These are phyloP conservation scores for Linum lewisii DNA, from an alignment of 345 rosid species.

Conservation along the genomic window DNA sequence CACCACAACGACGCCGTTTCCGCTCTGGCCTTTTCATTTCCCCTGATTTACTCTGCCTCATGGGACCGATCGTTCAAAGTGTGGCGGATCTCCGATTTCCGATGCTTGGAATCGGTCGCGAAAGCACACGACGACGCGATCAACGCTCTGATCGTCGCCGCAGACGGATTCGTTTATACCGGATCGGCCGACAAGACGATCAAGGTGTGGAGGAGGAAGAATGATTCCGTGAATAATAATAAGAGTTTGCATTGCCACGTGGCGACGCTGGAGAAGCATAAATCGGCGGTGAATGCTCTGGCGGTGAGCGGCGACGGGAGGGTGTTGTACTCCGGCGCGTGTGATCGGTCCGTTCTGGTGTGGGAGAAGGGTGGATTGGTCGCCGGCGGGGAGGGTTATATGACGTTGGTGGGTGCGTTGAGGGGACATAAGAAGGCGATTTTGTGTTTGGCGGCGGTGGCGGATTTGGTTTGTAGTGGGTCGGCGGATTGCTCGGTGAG, in stretches of 20 bases:
- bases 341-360: constrained; percentile 63
- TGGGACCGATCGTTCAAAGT: constrained; percentile 74
- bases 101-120: constrained; percentile 50
- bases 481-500: constrained; percentile 58
- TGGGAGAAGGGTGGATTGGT: constrained; percentile 38
- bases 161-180: constrained; percentile 50
- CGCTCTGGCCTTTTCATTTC: constrained; percentile 33
- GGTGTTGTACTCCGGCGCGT: constrained; percentile 66
- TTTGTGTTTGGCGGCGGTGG: constrained; percentile 44
- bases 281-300: constrained; percentile 59
- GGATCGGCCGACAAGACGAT: constrained; percentile 70
- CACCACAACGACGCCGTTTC: constrained; percentile 71
- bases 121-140: constrained; percentile 71
- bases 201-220: constrained; percentile 43
- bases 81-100: constrained; percentile 53
- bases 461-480: constrained; percentile 55
- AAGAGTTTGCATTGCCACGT: constrained; percentile 23
- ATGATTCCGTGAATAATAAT: constrained; percentile 16
- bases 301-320: constrained; percentile 50
- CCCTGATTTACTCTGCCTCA: constrained; percentile 60
- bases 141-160: constrained; percentile 43
- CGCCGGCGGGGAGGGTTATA: constrained; percentile 18
- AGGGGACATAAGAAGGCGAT: constrained; percentile 64
- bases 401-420: constrained; percentile 55
- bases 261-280: constrained; percentile 46